Evolutionary conservation across 176 grass and related monocot genomes (phyloP).

Genomic region (Juncus inflexus): DNA sequence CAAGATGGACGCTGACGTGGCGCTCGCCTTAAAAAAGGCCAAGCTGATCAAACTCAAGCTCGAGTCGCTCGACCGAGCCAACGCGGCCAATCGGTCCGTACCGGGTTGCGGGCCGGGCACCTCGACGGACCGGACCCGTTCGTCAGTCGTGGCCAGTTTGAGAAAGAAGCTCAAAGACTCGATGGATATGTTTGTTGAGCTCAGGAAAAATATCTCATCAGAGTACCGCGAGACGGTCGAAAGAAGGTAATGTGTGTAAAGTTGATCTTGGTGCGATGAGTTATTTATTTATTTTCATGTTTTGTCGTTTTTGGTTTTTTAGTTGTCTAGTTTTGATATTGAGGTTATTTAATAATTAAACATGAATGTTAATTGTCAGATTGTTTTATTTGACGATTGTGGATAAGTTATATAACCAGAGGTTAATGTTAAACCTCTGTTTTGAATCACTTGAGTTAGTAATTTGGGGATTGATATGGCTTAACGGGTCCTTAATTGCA

Average conservation of each 20-base stretch:
- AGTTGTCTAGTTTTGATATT: too few relatives aligned
- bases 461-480: too few relatives aligned
- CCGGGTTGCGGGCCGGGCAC: conserved; percentile 49
- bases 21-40: conserved; percentile 73
- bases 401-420: too few relatives aligned
- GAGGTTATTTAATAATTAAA: too few relatives aligned
- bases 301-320: too few relatives aligned
- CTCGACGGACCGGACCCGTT: conserved; percentile 70
- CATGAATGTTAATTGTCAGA: too few relatives aligned
- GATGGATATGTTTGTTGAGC: conserved; percentile 70
- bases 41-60: conserved; percentile 83
- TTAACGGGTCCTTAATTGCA: too few relatives aligned
- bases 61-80: conserved; percentile 89
- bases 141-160: conserved; percentile 70
- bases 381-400: too few relatives aligned
- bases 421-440: too few relatives aligned
- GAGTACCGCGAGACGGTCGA: conserved; percentile 77
- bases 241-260: conserved; percentile 26
- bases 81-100: conserved; percentile 72
- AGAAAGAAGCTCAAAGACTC: conserved; percentile 82
- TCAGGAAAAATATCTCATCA: conserved; percentile 38
- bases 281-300: too few relatives aligned
- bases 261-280: too few relatives aligned
- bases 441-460: too few relatives aligned
- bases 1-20: conserved; percentile 69